A percentile compares a stretch with the other conserved stretches of the same genome.
These are phyloP conservation scores for Volvox carteri DNA, from an alignment of 163 green algal genomes.

Conservation along the genomic window DNA sequence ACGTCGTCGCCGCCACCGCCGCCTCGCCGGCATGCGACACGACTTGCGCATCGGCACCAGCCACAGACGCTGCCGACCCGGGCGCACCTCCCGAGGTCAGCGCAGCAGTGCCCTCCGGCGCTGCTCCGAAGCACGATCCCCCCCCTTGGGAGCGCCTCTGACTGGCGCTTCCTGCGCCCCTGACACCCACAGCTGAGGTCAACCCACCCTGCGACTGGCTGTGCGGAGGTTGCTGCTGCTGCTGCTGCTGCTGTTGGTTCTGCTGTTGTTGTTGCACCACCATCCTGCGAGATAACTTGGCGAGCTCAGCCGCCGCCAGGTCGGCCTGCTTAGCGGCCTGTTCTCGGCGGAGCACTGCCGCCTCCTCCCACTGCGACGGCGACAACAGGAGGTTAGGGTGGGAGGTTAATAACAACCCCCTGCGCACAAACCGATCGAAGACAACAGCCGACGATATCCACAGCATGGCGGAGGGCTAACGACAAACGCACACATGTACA, in stretches of 20 bases:
- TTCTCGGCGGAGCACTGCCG: slow-evolving; percentile 68
- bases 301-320: slow-evolving; percentile 82
- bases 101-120: not conserved
- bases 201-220: not conserved
- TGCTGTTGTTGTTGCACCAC: slow-evolving; percentile 56
- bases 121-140: not conserved
- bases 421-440: no score
- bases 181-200: slow-evolving; percentile 31
- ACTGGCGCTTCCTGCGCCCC: not conserved
- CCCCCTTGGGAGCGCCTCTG: not conserved
- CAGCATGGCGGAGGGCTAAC: no score
- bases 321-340: slow-evolving; percentile 82
- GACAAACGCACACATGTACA: no score
- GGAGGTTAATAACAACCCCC: no score
- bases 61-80: not conserved
- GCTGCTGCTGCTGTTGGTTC: slow-evolving; percentile 13
- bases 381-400: no score
- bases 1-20: not conserved
- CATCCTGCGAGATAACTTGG: slow-evolving; percentile 70
- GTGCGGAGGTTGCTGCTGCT: slow-evolving; percentile 16
- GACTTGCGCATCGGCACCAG: not conserved
- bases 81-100: not conserved
- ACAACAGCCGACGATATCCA: no score
- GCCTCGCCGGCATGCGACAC: not conserved
- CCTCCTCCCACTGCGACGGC: slow-evolving; percentile 69